Conservation (phyloP, 345 rosid genomes). For the Eucalyptus sp. region DNA sequence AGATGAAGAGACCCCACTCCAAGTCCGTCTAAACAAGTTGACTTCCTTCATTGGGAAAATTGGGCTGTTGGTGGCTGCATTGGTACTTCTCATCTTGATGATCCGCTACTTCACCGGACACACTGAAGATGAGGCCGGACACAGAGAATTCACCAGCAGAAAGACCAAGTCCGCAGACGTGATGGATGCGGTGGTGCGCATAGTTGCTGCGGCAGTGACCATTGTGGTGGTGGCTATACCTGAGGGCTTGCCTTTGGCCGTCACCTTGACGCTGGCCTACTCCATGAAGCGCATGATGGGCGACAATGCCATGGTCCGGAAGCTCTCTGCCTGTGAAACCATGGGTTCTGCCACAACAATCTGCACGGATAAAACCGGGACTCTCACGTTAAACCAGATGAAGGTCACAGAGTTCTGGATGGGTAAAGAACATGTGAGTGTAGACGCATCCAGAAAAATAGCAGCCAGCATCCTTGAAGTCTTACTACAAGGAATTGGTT, state of each 20-base stretch:
- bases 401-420: conserved; percentile 51
- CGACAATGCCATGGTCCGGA: conserved; percentile 83
- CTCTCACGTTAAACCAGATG: conserved; percentile 63
- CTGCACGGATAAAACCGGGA: conserved; percentile 74
- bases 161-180: conserved; percentile 36
- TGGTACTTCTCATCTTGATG: conserved; percentile 45
- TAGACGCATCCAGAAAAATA: not conserved
- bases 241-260: conserved; percentile 76
- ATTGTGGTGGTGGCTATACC: conserved; percentile 81
- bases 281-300: conserved; percentile 83
- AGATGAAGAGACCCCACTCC: conserved; percentile 54
- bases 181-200: conserved; percentile 38
- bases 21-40: conserved; percentile 49
- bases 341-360: conserved; percentile 79
- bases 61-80: conserved; percentile 56
- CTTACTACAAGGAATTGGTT: conserved; percentile 43
- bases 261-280: conserved; percentile 67
- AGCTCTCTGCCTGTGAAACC: conserved; percentile 74
- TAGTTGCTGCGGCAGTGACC: conserved; percentile 58
- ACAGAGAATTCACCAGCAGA: conserved; percentile 27
- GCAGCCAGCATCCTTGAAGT: conserved; percentile 9
- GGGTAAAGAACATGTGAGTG: conserved; percentile 21
- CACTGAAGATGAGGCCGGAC: conserved; percentile 43
- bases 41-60: conserved; percentile 58
- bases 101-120: conserved; percentile 63